phyloP scores from a whole-genome alignment of 345 rosid genomes.

The Laguncularia racemosa region DNA sequence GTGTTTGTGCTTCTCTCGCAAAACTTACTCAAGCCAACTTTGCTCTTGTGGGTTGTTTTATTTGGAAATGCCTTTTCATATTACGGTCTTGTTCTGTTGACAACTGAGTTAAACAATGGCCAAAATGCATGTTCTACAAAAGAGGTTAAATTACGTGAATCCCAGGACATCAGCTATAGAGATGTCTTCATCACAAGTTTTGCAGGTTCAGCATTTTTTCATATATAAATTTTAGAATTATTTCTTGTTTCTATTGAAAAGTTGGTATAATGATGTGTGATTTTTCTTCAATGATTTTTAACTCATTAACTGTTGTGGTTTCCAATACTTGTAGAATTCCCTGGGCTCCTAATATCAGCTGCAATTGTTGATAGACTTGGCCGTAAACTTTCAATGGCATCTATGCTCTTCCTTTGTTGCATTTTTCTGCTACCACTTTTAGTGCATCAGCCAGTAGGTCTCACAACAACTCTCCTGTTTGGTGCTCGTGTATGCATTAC shows the following conservation, averaged over 20 bases:
- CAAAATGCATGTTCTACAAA: constrained; percentile 29
- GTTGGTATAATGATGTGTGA: background rate
- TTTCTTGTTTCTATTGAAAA: background rate
- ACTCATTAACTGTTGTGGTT: background rate
- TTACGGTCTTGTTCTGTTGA: constrained; percentile 84
- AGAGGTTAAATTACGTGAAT: constrained; percentile 14
- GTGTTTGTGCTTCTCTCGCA: constrained; percentile 62
- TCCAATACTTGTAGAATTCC: constrained; percentile 49
- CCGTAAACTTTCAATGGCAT: constrained; percentile 74
- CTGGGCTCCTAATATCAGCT: constrained; percentile 79
- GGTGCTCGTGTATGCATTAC: constrained; percentile 86
- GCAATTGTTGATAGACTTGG: constrained; percentile 72
- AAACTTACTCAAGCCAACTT: constrained; percentile 49
- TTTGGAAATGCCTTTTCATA: constrained; percentile 89
- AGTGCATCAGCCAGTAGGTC: constrained; percentile 40
- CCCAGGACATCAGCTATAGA: constrained; percentile 48
- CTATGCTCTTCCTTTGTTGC: constrained; percentile 66
- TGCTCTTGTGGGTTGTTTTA: constrained; percentile 77
- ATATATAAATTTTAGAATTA: background rate
- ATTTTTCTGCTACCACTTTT: constrained; percentile 70
- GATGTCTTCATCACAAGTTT: constrained; percentile 74
- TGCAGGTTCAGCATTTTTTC: constrained; percentile 45
- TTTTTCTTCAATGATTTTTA: background rate
- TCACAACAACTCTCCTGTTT: constrained; percentile 71
- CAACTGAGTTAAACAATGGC: constrained; percentile 69